Percentiles rank a stretch among this genome's conserved stretches.
Conservation (phyloP, 2,329 filamentous ascomycete species). For the Xylaria sp. region DNA sequence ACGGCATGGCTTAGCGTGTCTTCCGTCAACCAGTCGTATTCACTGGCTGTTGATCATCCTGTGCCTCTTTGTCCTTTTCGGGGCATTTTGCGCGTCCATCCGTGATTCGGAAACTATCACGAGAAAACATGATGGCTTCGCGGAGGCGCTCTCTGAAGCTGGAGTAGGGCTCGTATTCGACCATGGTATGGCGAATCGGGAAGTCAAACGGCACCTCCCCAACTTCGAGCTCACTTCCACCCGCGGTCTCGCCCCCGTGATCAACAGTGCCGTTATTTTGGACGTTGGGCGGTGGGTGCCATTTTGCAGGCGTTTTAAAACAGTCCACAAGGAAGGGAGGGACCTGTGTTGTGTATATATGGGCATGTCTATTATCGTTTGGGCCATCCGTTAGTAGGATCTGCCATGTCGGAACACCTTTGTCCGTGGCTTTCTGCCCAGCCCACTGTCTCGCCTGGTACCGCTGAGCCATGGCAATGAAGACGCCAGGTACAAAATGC, state of each 20-base stretch:
- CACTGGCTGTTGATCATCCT: not conserved
- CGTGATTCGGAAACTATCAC: not conserved
- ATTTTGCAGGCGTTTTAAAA: not conserved
- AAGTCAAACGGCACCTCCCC: not conserved
- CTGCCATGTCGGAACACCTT: conserved; percentile 2
- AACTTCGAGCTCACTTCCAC: not conserved
- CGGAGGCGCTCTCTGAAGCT: conserved; percentile 12
- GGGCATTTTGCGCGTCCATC: too few relatives aligned
- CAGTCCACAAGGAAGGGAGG: not conserved
- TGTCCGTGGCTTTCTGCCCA: not conserved
- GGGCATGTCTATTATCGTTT: conserved; percentile 6
- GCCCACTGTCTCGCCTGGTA: not conserved
- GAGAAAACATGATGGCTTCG: not conserved
- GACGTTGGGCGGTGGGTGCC: not conserved
- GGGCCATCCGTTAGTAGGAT: conserved; percentile 9
- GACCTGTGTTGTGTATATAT: conserved; percentile 17
- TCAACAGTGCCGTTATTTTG: not conserved
- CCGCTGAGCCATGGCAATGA: conserved; percentile 23
- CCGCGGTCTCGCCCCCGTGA: not conserved
- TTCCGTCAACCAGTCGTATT: not conserved
- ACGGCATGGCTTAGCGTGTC: too few relatives aligned
- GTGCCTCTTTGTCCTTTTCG: not conserved
- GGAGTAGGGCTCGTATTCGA: not conserved
- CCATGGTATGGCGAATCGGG: conserved; percentile 3
- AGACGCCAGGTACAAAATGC: conserved; percentile 20